Evolutionary conservation across 257 asterid genomes (phyloP).

Genomic region (Petunia secreta): DNA sequence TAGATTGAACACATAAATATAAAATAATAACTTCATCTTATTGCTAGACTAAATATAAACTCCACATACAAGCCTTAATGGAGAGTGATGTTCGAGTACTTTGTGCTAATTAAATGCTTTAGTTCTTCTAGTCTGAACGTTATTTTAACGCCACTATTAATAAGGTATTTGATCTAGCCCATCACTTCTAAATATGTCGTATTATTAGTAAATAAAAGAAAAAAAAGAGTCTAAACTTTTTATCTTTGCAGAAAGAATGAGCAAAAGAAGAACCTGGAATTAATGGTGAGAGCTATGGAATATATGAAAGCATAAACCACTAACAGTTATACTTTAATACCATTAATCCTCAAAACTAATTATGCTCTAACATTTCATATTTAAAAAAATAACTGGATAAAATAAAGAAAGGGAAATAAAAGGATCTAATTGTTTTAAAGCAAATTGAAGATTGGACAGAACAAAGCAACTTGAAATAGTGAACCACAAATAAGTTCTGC

Average conservation of each 20-base stretch:
- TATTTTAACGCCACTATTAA: neutral
- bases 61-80: conserved; percentile 9
- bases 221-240: neutral
- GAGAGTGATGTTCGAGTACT: conserved; percentile 17
- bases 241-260: neutral
- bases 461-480: neutral
- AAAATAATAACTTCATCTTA: neutral
- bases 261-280: neutral
- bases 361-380: neutral
- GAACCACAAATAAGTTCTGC: neutral
- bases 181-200: neutral
- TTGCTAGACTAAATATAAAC: neutral
- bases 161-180: neutral
- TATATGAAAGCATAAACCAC: conserved; percentile 8
- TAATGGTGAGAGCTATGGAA: conserved; percentile 14
- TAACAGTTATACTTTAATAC: neutral
- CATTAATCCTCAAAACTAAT: neutral
- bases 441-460: neutral
- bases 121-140: neutral
- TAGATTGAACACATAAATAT: neutral
- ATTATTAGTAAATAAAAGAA: neutral
- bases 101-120: neutral
- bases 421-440: neutral
- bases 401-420: neutral
- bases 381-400: no score